These are phyloP conservation scores for Epichloe sp. DNA, from an alignment of 2,329 filamentous ascomycete species.

Conservation along the genomic window DNA sequence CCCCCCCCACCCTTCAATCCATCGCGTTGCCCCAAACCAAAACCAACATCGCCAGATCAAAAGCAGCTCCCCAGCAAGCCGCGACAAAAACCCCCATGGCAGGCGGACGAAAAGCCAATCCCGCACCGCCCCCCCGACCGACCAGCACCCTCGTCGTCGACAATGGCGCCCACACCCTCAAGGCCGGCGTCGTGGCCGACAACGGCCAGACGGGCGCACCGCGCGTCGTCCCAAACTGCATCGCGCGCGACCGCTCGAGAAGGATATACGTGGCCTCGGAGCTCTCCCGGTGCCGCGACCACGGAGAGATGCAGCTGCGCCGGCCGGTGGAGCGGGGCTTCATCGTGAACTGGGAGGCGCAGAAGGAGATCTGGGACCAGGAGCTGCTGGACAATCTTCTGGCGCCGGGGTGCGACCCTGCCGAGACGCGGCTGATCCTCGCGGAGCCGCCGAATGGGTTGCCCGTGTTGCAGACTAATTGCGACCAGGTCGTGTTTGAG, in stretches of 20 bases:
- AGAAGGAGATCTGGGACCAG: conserved; percentile 92
- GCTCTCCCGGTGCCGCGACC: conserved; percentile 68
- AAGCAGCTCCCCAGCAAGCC: background rate
- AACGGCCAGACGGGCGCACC: conserved; percentile 40
- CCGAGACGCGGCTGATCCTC: conserved; percentile 71
- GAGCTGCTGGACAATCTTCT: conserved; percentile 63
- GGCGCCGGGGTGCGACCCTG: conserved; percentile 57
- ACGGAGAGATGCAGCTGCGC: conserved; percentile 76
- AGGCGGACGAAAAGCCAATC: conserved; percentile 38
- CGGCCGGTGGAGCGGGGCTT: conserved; percentile 90
- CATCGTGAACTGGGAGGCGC: conserved; percentile 89
- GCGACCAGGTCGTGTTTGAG: conserved; percentile 94
- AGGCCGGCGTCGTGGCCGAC: conserved; percentile 64
- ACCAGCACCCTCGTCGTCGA: conserved; percentile 72
- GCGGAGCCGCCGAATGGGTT: conserved; percentile 78
- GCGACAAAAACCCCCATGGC: conserved; percentile 23
- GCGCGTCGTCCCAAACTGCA: conserved; percentile 70
- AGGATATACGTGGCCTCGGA: conserved; percentile 71
- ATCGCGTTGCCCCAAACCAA: background rate
- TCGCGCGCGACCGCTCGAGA: conserved; percentile 69
- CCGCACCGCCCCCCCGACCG: conserved; percentile 38
- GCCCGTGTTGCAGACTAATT: conserved; percentile 70
- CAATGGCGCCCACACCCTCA: conserved; percentile 84
- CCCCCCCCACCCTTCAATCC: rapidly evolving
- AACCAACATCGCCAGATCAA: background rate